Evolutionary conservation across 164 flowering plant species (phyloP).

Genomic region (Vitis labrusca): DNA sequence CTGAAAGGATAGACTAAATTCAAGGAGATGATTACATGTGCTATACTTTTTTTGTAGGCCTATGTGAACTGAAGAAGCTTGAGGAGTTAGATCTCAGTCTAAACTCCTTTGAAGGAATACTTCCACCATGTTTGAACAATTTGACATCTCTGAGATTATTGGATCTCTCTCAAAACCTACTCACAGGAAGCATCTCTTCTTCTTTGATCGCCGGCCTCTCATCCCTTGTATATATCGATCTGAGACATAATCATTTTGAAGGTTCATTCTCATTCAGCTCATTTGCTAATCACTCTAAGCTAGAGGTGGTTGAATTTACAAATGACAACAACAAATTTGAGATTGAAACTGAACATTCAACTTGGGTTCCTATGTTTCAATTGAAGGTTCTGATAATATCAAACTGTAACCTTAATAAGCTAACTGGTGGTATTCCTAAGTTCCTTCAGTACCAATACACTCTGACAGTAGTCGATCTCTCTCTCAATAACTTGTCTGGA

Average conservation of each 20-base stretch:
- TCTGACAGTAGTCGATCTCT: not conserved
- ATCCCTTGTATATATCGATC: too few species aligned
- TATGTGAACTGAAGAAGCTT: not conserved
- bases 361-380: constrained; percentile 6
- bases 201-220: too few species aligned
- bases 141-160: too few species aligned
- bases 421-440: not conserved
- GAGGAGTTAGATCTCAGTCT: not conserved
- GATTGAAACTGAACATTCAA: not conserved
- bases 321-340: not conserved
- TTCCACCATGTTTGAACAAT: not conserved
- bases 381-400: not conserved
- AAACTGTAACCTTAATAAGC: constrained; percentile 1
- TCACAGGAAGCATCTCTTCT: too few species aligned
- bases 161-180: too few species aligned
- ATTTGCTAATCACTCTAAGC: not conserved
- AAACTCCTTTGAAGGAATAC: not conserved
- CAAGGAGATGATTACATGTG: not conserved
- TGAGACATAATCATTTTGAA: too few species aligned
- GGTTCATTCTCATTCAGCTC: too few species aligned
- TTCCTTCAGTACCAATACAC: not conserved
- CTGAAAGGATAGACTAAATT: not conserved
- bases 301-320: not conserved
- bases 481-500: constrained; percentile 9
- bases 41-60: not conserved